These are phyloP conservation scores for Pleurotus salmoneostramineus DNA, from an alignment of 768 basidiomycete species.

Conservation along the genomic window DNA sequence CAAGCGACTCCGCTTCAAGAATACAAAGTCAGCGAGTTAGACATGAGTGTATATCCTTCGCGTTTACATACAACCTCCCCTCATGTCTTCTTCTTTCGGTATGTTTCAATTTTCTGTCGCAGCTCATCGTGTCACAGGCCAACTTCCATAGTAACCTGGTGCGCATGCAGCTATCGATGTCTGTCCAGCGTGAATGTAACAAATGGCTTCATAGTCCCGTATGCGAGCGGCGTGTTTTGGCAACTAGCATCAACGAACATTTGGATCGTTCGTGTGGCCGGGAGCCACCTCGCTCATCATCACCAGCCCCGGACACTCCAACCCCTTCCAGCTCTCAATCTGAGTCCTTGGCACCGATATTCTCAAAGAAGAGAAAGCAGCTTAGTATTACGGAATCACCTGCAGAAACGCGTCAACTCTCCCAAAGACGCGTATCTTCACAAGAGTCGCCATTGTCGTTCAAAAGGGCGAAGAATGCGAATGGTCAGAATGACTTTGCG, in stretches of 20 bases:
- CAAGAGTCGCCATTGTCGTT: not conserved
- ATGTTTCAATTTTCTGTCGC: not conserved
- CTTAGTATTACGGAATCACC: no score
- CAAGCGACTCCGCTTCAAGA: no score
- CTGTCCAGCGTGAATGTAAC: not conserved
- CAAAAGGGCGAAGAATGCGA: not conserved
- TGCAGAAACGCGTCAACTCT: not conserved
- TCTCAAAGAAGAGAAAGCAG: not conserved
- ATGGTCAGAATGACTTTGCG: slow-evolving; percentile 17
- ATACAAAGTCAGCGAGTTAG: no score
- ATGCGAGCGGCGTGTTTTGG: not conserved
- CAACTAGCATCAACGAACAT: slow-evolving; percentile 1
- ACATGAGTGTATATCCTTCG: no score
- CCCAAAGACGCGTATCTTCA: not conserved
- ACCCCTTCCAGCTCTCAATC: not conserved
- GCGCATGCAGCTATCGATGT: not conserved
- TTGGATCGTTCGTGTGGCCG: not conserved
- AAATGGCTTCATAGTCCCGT: not conserved
- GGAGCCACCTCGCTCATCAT: not conserved
- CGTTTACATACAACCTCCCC: no score
- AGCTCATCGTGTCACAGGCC: not conserved
- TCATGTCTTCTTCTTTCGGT: not conserved
- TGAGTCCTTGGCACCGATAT: not conserved
- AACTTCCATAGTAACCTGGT: not conserved
- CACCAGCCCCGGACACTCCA: not conserved